Percentiles rank a stretch among this genome's conserved stretches.
Conservation (phyloP, 768 basidiomycete genomes). For the Termitomyces eurrhizus region DNA sequence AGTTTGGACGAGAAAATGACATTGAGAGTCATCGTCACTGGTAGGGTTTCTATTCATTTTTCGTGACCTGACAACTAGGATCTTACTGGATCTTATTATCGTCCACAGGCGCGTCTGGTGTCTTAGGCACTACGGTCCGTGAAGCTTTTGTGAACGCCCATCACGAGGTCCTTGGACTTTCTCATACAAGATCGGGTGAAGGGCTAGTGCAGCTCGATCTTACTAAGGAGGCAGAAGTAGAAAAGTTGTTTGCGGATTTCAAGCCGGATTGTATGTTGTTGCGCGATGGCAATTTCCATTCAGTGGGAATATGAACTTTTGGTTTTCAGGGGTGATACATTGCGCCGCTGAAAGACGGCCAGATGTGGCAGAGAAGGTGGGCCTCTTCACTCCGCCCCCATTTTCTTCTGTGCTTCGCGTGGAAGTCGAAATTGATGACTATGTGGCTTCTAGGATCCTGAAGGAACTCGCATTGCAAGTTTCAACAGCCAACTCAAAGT, state of each 20-base stretch:
- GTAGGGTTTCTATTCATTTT: conserved; percentile 24
- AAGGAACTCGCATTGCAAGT: conserved; percentile 57
- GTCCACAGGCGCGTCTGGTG: conserved; percentile 82
- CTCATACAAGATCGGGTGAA: conserved; percentile 58
- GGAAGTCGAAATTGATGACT: not conserved
- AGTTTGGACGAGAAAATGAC: conserved; percentile 9
- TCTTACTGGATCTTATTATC: not conserved
- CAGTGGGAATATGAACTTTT: not conserved
- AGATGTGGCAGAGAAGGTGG: conserved; percentile 87
- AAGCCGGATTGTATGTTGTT: conserved; percentile 64
- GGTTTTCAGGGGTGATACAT: conserved; percentile 74
- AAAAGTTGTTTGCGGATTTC: conserved; percentile 49
- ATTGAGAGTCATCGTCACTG: conserved; percentile 58
- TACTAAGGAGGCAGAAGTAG: conserved; percentile 50
- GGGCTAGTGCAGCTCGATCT: conserved; percentile 65
- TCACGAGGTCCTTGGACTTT: conserved; percentile 61
- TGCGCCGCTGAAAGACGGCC: conserved; percentile 94
- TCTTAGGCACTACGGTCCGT: conserved; percentile 80
- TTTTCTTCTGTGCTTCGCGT: not conserved
- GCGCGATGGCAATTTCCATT: not conserved
- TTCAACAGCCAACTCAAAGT: not conserved
- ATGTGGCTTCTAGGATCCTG: conserved; percentile 51
- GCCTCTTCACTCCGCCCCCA: conserved; percentile 12
- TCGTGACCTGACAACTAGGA: not conserved
- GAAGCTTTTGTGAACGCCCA: conserved; percentile 49